phyloP scores from a whole-genome alignment of 805 yeast species.

The Candida orba region DNA sequence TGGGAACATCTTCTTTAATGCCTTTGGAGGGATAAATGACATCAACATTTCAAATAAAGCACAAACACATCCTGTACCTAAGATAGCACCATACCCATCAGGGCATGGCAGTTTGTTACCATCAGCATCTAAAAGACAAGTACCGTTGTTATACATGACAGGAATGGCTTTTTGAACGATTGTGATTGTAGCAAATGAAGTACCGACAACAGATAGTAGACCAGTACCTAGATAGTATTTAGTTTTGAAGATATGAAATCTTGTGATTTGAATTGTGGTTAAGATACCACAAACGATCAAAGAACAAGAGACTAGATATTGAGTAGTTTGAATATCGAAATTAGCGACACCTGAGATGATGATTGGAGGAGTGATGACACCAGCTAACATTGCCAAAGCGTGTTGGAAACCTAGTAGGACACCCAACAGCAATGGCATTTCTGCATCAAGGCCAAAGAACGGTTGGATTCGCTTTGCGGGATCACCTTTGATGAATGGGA shows the following conservation, averaged over 20 bases:
- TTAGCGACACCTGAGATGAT: slow-evolving; percentile 61
- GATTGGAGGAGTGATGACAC: slow-evolving; percentile 79
- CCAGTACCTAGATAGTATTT: slow-evolving; percentile 84
- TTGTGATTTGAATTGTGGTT: slow-evolving; percentile 69
- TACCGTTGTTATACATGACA: slow-evolving; percentile 68
- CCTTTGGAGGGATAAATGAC: slow-evolving; percentile 71
- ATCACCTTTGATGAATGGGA: slow-evolving; percentile 53
- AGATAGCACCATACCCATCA: slow-evolving; percentile 80
- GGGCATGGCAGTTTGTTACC: slow-evolving; percentile 77
- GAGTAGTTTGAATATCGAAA: slow-evolving; percentile 39
- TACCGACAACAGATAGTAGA: slow-evolving; percentile 81
- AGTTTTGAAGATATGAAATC: slow-evolving; percentile 70
- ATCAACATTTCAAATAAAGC: slow-evolving; percentile 65
- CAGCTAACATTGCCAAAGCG: slow-evolving; percentile 85
- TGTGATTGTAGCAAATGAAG: slow-evolving; percentile 82
- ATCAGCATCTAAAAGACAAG: slow-evolving; percentile 53
- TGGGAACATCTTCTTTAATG: slow-evolving; percentile 71
- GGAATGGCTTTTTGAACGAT: slow-evolving; percentile 73
- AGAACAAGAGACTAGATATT: slow-evolving; percentile 65
- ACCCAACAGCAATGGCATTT: slow-evolving; percentile 77
- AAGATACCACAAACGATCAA: slow-evolving; percentile 66
- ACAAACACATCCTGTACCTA: slow-evolving; percentile 76
- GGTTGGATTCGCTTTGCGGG: slow-evolving; percentile 53
- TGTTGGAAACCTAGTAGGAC: slow-evolving; percentile 81
- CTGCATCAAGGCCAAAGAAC: slow-evolving; percentile 73